Conservation (phyloP, 495 filamentous ascomycete species). For the Talaromyces ruber region DNA sequence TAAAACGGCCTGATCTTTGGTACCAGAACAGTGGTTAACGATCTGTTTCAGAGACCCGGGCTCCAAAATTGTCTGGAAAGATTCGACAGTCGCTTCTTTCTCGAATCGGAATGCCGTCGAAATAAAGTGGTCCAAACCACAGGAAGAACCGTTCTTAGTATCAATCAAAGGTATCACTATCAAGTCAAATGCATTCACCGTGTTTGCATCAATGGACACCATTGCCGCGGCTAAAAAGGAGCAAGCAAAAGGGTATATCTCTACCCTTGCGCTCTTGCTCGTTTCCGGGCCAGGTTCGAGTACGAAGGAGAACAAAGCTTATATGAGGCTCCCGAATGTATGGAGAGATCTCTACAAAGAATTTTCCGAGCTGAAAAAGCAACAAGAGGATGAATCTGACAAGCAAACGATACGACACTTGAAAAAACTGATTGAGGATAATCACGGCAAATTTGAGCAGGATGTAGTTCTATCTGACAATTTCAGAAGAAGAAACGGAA, state of each 20-base stretch:
- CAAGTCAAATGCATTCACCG: conserved; percentile 33
- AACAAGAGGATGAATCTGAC: conserved; percentile 58
- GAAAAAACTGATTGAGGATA: conserved; percentile 40
- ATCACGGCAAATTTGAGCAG: conserved; percentile 45
- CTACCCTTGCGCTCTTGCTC: conserved; percentile 71
- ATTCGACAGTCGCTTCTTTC: conserved; percentile 63
- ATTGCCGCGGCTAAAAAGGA: conserved; percentile 65
- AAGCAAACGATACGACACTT: conserved; percentile 44
- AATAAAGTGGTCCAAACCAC: conserved; percentile 73
- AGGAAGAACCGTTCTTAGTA: conserved; percentile 43
- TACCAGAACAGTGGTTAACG: conserved; percentile 6
- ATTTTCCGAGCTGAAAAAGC: conserved; percentile 59
- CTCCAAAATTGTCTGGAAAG: conserved; percentile 53
- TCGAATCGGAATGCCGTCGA: conserved; percentile 64
- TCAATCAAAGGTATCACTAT: conserved; percentile 30
- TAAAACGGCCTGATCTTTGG: background rate
- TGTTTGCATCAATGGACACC: conserved; percentile 60
- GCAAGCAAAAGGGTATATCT: conserved; percentile 82
- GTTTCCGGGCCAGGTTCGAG: conserved; percentile 65
- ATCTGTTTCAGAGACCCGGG: conserved; percentile 49
- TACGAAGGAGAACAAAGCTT: conserved; percentile 77
- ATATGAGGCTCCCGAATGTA: conserved; percentile 62
- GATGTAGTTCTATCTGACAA: conserved; percentile 65
- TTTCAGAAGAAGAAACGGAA: conserved; percentile 54
- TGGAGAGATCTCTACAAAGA: conserved; percentile 88